These are phyloP conservation scores for Tylopilus sp. DNA, from an alignment of 1,284 basidiomycete species.

Conservation along the genomic window DNA sequence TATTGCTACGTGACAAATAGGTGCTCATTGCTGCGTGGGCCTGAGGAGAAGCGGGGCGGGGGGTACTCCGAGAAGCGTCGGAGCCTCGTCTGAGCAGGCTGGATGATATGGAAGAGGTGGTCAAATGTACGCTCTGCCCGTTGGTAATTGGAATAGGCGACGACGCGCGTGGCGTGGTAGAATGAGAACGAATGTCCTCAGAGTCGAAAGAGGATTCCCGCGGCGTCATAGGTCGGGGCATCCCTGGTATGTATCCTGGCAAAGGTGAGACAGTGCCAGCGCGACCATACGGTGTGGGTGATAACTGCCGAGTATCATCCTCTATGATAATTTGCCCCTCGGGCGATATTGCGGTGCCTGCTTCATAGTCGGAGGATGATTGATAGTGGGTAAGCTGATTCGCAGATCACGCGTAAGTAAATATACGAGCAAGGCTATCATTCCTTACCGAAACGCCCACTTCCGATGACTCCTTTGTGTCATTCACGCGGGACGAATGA, in stretches of 20 bases:
- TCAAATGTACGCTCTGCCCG: constrained; percentile 32
- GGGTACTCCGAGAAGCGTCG: constrained; percentile 44
- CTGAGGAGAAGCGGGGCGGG: constrained; percentile 47
- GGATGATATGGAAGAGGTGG: constrained; percentile 35
- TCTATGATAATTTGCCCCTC: constrained; percentile 50
- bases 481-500: constrained; percentile 18
- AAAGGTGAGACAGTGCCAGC: constrained; percentile 51
- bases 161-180: constrained; percentile 74
- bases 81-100: constrained; percentile 50
- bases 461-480: constrained; percentile 19
- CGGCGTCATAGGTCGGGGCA: constrained; percentile 83
- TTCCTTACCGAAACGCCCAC: constrained; percentile 25
- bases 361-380: constrained; percentile 42
- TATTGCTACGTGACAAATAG: constrained; percentile 56
- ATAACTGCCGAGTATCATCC: constrained; percentile 46
- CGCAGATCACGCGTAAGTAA: constrained; percentile 15
- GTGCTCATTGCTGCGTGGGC: constrained; percentile 42
- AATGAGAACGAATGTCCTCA: constrained; percentile 68
- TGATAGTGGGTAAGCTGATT: constrained; percentile 20
- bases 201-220: constrained; percentile 56
- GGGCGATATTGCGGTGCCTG: constrained; percentile 65
- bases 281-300: constrained; percentile 47
- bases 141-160: constrained; percentile 46
- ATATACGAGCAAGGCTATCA: constrained; percentile 4
- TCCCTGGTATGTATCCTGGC: constrained; percentile 82